phyloP scores from a whole-genome alignment of 176 grass and related monocot genomes.

The Dendrocalamus sinicus region DNA sequence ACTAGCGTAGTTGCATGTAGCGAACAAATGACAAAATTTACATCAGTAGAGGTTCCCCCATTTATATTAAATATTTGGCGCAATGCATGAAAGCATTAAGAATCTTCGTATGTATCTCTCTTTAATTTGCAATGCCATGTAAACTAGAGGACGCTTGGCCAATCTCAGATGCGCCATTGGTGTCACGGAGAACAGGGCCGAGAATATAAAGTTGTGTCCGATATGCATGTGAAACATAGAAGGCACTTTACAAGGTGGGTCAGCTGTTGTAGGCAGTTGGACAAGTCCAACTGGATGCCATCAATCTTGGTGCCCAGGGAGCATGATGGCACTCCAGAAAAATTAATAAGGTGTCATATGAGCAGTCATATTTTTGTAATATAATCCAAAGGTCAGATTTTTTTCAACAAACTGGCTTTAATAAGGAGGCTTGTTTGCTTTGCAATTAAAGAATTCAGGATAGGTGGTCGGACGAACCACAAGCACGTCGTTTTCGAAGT shows the following conservation, averaged over 20 bases:
- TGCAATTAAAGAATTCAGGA: background rate
- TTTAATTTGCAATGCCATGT: constrained; percentile 2
- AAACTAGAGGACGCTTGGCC: background rate
- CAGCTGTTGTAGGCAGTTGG: background rate
- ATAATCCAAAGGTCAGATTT: background rate
- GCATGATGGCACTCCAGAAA: background rate
- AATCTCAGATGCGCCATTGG: background rate
- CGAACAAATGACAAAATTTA: background rate
- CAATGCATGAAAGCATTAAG: background rate
- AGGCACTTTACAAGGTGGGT: background rate
- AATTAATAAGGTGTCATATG: background rate
- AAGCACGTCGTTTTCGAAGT: background rate
- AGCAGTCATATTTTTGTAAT: background rate
- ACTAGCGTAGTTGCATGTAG: background rate
- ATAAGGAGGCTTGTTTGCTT: background rate
- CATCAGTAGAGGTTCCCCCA: background rate
- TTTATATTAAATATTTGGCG: background rate
- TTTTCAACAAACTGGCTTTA: background rate
- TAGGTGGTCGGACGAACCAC: background rate
- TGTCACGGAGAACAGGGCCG: background rate
- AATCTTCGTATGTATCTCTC: background rate
- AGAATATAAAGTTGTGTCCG: background rate
- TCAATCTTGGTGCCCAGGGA: background rate
- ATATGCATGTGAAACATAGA: background rate
- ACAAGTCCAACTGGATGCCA: background rate